Evolutionary conservation across 2,329 filamentous ascomycete genomes (phyloP), one percentile per base, ranked within the genome.

Genomic region (Apiospora koreana): DNA sequence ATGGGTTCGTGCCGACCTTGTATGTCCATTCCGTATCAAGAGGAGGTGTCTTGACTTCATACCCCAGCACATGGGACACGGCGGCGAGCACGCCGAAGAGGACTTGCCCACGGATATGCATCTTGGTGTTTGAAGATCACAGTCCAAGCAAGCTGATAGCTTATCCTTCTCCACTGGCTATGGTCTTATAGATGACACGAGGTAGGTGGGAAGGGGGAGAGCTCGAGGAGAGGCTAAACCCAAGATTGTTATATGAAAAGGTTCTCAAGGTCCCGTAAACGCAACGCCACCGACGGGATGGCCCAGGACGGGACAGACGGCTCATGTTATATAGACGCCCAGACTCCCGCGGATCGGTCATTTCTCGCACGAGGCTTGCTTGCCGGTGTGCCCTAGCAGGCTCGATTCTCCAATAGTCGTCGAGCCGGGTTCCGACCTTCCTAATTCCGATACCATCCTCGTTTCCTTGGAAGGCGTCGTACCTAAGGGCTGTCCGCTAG

Each of bases 1-100:
- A 89, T 0, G 87, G 86, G 48, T 85, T 79, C 0, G 81, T 86
- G 43, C 87, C 86, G 25, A 88, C 84, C 6, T 83, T 78, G 69
- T 82, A 78, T 1, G 87, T 89, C 86, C 86, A 89, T 10, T 83
- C 80, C 2, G 85, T 88, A 72, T 85, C 83, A 2, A 86, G 80
- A 0, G 83, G 84, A 18, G 83, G 82, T 9, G 75, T 80, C 72
- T 76, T 68, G 9, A 76, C 73, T 66, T 76, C 46, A 43, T 76
- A 76, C 54, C 72, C 73, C 43, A 74, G 45, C 54, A 71, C 70
- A 28, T 72, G 62, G 43, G 48, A 69, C 18, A 68, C 72, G 62
- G 74, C 68, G 50, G 71, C 45, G 42, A 50, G 45, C 25, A 46
- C 43, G 10, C 42, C 68, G 38, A 69, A 42, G 38, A 66, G 18